Conservation (phyloP, 202 grass and related monocot species). For the Zizania palustris region DNA sequence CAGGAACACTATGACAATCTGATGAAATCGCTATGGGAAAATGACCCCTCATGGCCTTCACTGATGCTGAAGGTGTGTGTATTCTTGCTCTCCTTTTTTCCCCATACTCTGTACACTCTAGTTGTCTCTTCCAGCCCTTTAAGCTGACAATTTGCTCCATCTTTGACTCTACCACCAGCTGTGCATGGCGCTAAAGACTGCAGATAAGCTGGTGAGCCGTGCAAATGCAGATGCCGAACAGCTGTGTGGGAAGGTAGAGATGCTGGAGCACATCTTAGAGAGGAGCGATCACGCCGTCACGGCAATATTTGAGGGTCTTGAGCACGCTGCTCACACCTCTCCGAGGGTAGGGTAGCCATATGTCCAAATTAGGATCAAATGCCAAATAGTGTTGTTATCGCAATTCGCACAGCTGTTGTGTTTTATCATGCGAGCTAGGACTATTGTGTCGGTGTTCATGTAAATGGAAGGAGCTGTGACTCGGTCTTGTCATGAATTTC, state of each 20-base stretch:
- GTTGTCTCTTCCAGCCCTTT: neutral
- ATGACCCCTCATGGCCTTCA: conserved; percentile 54
- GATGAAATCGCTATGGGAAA: conserved; percentile 50
- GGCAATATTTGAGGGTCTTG: conserved; percentile 33
- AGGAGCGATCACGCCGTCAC: conserved; percentile 17
- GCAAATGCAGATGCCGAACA: conserved; percentile 23
- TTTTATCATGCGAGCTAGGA: conserved; percentile 12
- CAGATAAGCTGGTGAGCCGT: conserved; percentile 47
- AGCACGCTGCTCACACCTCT: neutral
- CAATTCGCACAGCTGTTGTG: neutral
- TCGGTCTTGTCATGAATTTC: neutral
- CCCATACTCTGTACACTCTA: neutral
- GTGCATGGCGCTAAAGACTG: conserved; percentile 39
- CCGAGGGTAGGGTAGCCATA: neutral
- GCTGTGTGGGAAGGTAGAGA: conserved; percentile 42
- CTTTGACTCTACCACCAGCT: conserved; percentile 23
- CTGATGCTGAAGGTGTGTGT: conserved; percentile 50
- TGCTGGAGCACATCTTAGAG: conserved; percentile 37
- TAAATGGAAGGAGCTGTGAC: neutral
- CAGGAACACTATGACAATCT: conserved; percentile 56
- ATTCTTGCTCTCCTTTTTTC: neutral
- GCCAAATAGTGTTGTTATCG: conserved; percentile 36
- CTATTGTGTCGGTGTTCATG: neutral
- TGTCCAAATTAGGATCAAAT: conserved; percentile 5
- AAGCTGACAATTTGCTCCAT: conserved; percentile 5